Evolutionary conservation across 352 stramenopile species (phyloP).

Genomic region (Pythium aphanidermatum): DNA sequence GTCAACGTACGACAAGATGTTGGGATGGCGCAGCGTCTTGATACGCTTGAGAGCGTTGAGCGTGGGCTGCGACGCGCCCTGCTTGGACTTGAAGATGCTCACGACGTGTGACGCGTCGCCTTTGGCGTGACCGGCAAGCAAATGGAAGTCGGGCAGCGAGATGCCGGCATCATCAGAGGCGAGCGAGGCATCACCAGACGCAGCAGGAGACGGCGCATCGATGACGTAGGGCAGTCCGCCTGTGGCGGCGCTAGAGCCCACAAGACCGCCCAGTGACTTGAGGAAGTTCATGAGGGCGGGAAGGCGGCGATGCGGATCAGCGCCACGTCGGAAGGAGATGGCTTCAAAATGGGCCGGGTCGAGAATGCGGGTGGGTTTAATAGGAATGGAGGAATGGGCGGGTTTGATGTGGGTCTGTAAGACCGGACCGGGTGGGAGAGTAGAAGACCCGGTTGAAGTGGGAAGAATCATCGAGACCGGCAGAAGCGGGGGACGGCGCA

Average conservation of each 20-base stretch:
- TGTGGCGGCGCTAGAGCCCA: conserved; percentile 52
- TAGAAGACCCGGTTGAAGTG: no score
- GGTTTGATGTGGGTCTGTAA: no score
- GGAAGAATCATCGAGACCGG: no score
- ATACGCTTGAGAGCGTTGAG: conserved; percentile 90
- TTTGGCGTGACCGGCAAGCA: conserved; percentile 86
- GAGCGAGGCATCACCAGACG: conserved; percentile 20
- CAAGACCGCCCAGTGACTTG: conserved; percentile 75
- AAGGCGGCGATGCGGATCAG: background rate
- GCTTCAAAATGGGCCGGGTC: background rate
- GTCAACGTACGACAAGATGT: conserved; percentile 89
- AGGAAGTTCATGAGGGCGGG: conserved; percentile 80
- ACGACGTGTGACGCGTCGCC: conserved; percentile 67
- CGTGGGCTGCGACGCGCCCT: conserved; percentile 61
- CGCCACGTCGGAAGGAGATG: background rate
- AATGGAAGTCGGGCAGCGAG: conserved; percentile 66
- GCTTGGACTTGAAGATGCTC: conserved; percentile 92
- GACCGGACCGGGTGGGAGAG: no score
- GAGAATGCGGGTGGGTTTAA: no score
- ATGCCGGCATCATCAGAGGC: conserved; percentile 25
- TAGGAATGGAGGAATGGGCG: background rate
- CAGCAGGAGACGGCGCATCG: conserved; percentile 15
- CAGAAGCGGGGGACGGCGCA: no score
- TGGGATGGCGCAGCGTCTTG: conserved; percentile 93
- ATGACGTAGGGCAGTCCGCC: conserved; percentile 71